phyloP scores from a whole-genome alignment of 202 grass and related monocot genomes.

The Setaria viridis region DNA sequence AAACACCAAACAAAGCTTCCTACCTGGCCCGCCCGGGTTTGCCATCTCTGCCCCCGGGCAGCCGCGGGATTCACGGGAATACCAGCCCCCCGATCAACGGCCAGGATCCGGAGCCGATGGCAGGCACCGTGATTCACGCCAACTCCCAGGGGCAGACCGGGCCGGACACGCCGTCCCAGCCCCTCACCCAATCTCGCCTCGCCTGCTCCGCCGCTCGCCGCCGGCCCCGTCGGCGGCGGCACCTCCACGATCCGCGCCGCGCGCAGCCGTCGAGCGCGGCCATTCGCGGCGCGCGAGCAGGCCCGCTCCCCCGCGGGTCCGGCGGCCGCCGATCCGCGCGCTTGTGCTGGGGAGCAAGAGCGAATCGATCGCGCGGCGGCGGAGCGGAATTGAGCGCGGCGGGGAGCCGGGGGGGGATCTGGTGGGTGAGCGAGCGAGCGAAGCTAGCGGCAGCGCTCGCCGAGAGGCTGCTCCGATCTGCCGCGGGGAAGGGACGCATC shows the following conservation, averaged over 20 bases:
- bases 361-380: not conserved
- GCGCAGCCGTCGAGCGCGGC: not conserved
- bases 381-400: not conserved
- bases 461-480: constrained; percentile 34
- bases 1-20: constrained; percentile 28
- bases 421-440: not conserved
- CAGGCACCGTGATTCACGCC: constrained; percentile 12
- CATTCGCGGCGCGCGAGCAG: not conserved
- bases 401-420: not conserved
- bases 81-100: constrained; percentile 32
- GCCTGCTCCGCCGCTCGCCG: too few relatives aligned
- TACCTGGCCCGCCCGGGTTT: constrained; percentile 16
- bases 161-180: not conserved
- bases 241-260: not conserved
- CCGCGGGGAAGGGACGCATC: not conserved
- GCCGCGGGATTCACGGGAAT: constrained; percentile 1
- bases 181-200: not conserved
- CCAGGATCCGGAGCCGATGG: constrained; percentile 17
- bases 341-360: not conserved
- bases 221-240: not conserved
- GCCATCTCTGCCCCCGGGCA: constrained; percentile 1
- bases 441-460: not conserved
- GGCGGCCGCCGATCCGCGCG: not conserved
- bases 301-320: not conserved
- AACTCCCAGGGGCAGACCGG: not conserved